Percentiles rank a stretch among this genome's conserved stretches.
These are phyloP conservation scores for Cafeteria roenbergensis DNA, from an alignment of 108 stramenopile species.

Conservation along the genomic window DNA sequence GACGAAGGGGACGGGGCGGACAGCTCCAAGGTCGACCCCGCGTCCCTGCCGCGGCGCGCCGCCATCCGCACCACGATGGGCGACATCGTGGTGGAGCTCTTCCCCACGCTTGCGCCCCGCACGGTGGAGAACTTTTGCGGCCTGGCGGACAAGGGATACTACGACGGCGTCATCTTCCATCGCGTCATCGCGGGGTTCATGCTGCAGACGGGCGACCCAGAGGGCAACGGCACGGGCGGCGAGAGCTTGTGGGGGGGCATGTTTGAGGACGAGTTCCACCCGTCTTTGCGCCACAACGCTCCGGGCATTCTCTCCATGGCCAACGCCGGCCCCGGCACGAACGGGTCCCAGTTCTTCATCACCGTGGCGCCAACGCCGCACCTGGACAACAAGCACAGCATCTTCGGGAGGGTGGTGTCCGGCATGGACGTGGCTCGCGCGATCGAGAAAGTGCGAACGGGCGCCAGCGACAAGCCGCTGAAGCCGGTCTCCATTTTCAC, in stretches of 20 bases:
- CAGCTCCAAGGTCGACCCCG: neutral
- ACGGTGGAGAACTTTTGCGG: constrained; percentile 87
- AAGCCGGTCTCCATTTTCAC: constrained; percentile 81
- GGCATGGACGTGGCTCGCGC: constrained; percentile 83
- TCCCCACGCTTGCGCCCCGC: constrained; percentile 62
- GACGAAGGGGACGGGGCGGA: constrained; percentile 37
- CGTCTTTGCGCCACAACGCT: constrained; percentile 69
- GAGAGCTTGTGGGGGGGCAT: constrained; percentile 98
- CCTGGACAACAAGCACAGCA: constrained; percentile 87
- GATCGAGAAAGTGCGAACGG: constrained; percentile 81
- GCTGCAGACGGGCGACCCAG: constrained; percentile 92
- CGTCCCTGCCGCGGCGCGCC: constrained; percentile 45
- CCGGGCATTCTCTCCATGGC: constrained; percentile 96
- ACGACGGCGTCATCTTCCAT: constrained; percentile 93
- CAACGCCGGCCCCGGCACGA: constrained; percentile 61
- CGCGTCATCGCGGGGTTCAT: constrained; percentile 81
- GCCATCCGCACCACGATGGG: constrained; percentile 87
- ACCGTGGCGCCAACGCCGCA: constrained; percentile 85
- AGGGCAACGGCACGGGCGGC: constrained; percentile 99
- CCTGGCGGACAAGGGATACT: constrained; percentile 77
- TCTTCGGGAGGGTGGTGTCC: constrained; percentile 82
- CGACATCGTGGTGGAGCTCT: constrained; percentile 76
- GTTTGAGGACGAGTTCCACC: constrained; percentile 92
- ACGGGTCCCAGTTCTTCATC: constrained; percentile 80
- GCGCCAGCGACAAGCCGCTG: constrained; percentile 80